Evolutionary conservation across 441 rosid genomes (phyloP).

Genomic region (Manihot esculenta): DNA sequence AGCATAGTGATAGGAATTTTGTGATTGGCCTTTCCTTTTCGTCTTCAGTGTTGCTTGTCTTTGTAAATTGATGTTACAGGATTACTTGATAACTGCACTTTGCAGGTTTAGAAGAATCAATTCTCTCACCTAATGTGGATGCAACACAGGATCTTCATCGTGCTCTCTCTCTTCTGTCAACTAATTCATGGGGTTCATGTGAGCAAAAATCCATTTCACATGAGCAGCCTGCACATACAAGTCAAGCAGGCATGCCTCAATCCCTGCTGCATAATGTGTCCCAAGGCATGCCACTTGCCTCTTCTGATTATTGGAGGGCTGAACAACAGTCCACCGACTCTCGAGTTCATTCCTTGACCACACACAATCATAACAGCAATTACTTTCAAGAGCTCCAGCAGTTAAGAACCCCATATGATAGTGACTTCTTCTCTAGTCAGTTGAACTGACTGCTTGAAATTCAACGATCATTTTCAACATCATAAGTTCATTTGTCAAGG

Average conservation of each 20-base stretch:
- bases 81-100: constrained; percentile 12
- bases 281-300: constrained; percentile 34
- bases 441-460: constrained; percentile 34
- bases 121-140: constrained; percentile 52
- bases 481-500: constrained; percentile 16
- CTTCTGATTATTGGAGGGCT: constrained; percentile 51
- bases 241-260: constrained; percentile 32
- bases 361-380: constrained; percentile 31
- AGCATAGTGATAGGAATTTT: not conserved
- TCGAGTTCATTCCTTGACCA: constrained; percentile 29
- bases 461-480: not conserved
- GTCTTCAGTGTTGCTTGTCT: not conserved
- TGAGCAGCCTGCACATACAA: constrained; percentile 35
- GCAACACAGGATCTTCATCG: constrained; percentile 62
- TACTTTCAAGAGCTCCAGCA: constrained; percentile 51
- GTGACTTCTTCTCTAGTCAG: constrained; percentile 38
- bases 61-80: constrained; percentile 3
- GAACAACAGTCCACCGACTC: constrained; percentile 38
- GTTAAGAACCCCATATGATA: constrained; percentile 42
- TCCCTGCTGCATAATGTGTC: constrained; percentile 32
- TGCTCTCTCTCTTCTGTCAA: constrained; percentile 99
- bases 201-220: constrained; percentile 48
- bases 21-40: not conserved
- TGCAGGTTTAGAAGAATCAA: constrained; percentile 54
- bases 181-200: constrained; percentile 51